Base-by-base conservation (phyloP, 179 eudicot genomes). In the Beta macrorhiza region DNA sequence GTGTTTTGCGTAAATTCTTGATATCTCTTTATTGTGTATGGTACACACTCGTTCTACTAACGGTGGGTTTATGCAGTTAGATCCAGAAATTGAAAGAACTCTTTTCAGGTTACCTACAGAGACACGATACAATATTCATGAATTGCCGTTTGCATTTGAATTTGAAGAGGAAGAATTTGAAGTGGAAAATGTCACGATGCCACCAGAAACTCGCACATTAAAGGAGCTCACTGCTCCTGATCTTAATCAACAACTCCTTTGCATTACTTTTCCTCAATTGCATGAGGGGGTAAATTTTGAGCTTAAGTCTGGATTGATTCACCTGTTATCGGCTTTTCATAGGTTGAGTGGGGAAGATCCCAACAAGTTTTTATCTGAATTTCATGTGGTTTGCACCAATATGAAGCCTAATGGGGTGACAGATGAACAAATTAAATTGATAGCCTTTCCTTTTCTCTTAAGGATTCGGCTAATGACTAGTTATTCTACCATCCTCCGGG, bases 361-460 rank as follows among this genome's bases (percentile, higher is more conserved):
- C 37, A 32, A 32, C 37, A 32, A 2, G 37, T 32, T 32, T 32
- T 32, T 32, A 32, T 32, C 37, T 32, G 2, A 32, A 32, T 32
- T 32, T 32, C 37, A 22, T 29, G 32, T 65, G 70, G 12, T 65
- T 8, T 20, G 20, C 74, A 0, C 55, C 12, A 13, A 5, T 8
- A 20, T 22, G 3, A 22, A 29, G 37, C 37, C 37, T 32, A 32
- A 32, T 32, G 2, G 37, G 44, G 70, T 65, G 37, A 29, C 32
- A 9, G 32, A 49, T n/a, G 76, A 72, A 5, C 76, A 72, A 16
- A 51, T 51, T 4, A 16, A 19, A 25, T 12, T 72, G 37, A 49
- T 59, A 56, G 82, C 77, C 0, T 79, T 79, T 61, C 56, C 77
- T 72, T 80, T 15, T 55, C 78, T 1, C 65, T 72, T 2, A 20